Evolutionary conservation across 306 rosid genomes (phyloP), one percentile per base, ranked within the genome.

Genomic region (Cicer arietinum): DNA sequence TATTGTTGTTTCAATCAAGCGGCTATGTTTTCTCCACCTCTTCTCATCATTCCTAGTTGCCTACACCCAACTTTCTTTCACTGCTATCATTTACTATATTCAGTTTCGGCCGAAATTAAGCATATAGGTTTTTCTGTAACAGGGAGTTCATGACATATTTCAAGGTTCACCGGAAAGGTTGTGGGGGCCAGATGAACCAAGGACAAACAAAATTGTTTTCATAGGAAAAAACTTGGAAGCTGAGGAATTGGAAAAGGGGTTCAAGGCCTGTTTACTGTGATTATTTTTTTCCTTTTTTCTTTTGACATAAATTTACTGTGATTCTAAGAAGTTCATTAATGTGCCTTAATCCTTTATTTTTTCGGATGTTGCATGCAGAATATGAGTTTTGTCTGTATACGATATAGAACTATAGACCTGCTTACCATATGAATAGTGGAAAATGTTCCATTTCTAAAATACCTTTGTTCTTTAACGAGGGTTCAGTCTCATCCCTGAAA

Each of bases 81-180:
- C 37, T 61, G 13, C 25, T 53, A 45, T 63, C 43, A 3, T 63
- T 10, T 20, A 64, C 47, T 13, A 5, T 61, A 30, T 61, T 40
- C 57, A 43, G 69, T 48, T 62, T 74, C 11, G 6, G 10, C 45
- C 37, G 1, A 11, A 72, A 71, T 43, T 64, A 77, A 59, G 16
- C 68, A 7, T 67, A 7, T 67, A 9, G 16, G 10, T 43, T 75
- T 79, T 65, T 75, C 51, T 73, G 79, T 67, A 68, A 76, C 89
- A 94, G 98, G 98, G 97, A 58, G 98, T 91, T 73, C 98, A 94
- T 71, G 98, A 94, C 84, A 91, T 94, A 78, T 94, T 94, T 85
- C 97, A 91, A 91, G 98, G 98, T 56, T 90, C 97, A 7, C 98
- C 98, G 0, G 98, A 94, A 72, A 90, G 98, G 79, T 66, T 86